These are phyloP conservation scores for Gossypium arboreum DNA, from an alignment of 345 rosid species.

Conservation along the genomic window DNA sequence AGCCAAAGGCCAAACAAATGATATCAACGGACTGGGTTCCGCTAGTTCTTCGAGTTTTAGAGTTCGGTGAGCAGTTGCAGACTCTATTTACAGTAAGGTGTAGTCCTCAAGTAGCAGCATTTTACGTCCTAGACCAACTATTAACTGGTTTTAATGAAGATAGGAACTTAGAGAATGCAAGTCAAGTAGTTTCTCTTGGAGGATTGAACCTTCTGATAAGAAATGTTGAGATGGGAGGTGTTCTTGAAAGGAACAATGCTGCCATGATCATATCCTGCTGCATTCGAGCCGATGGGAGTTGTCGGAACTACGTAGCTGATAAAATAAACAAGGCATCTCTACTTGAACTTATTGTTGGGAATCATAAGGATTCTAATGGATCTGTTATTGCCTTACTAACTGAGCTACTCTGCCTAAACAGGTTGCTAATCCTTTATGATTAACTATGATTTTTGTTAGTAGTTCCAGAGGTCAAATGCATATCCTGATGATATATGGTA, in stretches of 20 bases:
- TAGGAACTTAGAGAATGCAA: constrained; percentile 54
- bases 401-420: constrained; percentile 45
- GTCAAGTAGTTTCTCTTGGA: constrained; percentile 47
- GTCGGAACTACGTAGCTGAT: constrained; percentile 49
- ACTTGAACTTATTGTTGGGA: constrained; percentile 46
- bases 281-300: constrained; percentile 41
- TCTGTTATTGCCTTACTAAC: constrained; percentile 34
- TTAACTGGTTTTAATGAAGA: constrained; percentile 59
- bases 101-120: constrained; percentile 48
- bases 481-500: constrained; percentile 10
- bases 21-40: constrained; percentile 54
- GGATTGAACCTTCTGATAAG: constrained; percentile 41
- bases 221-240: constrained; percentile 30
- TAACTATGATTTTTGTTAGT: not conserved
- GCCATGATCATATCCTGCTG: constrained; percentile 39
- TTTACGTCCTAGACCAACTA: constrained; percentile 53
- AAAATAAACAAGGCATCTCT: constrained; percentile 42
- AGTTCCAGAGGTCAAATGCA: not conserved
- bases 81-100: constrained; percentile 49
- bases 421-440: constrained; percentile 27
- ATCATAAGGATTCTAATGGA: constrained; percentile 23
- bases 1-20: constrained; percentile 64
- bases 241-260: constrained; percentile 36
- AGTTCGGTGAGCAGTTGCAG: constrained; percentile 56
- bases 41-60: constrained; percentile 53